Percentiles rank a stretch among this genome's conserved stretches.
phyloP scores from a whole-genome alignment of 805 yeast species.

The Starmerella sp. region DNA sequence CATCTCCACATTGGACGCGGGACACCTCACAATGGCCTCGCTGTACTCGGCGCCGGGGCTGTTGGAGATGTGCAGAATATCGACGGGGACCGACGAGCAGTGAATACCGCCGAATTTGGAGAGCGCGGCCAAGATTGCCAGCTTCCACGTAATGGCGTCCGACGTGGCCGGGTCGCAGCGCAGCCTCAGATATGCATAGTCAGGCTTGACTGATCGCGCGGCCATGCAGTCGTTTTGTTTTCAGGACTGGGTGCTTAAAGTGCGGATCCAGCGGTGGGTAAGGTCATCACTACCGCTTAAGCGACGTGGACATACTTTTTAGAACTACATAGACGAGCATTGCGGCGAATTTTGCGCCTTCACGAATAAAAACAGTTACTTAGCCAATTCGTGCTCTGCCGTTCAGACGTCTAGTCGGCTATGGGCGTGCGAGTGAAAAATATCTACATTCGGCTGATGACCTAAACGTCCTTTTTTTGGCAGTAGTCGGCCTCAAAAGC shows the following conservation, averaged over 20 bases:
- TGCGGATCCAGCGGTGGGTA: no score
- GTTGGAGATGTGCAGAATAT: slow-evolving; percentile 18
- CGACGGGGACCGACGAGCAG: slow-evolving; percentile 27
- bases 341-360: no score
- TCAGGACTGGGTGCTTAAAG: no score
- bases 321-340: no score
- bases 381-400: no score
- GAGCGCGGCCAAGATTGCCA: slow-evolving; percentile 21
- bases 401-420: no score
- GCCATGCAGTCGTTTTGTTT: slow-evolving; percentile 2
- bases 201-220: slow-evolving; percentile 22
- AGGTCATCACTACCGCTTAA: no score
- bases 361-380: no score
- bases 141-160: slow-evolving; percentile 28
- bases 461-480: background rate
- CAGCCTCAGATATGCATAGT: slow-evolving; percentile 27
- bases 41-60: background rate
- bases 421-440: no score
- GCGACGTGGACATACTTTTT: no score
- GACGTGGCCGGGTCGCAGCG: slow-evolving; percentile 14
- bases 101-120: slow-evolving; percentile 23
- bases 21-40: slow-evolving; percentile 20
- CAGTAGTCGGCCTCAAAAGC: background rate
- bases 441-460: background rate
- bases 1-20: slow-evolving; percentile 7